Base-by-base conservation (phyloP, 2,329 filamentous ascomycete species). In the Fusarium sp. region DNA sequence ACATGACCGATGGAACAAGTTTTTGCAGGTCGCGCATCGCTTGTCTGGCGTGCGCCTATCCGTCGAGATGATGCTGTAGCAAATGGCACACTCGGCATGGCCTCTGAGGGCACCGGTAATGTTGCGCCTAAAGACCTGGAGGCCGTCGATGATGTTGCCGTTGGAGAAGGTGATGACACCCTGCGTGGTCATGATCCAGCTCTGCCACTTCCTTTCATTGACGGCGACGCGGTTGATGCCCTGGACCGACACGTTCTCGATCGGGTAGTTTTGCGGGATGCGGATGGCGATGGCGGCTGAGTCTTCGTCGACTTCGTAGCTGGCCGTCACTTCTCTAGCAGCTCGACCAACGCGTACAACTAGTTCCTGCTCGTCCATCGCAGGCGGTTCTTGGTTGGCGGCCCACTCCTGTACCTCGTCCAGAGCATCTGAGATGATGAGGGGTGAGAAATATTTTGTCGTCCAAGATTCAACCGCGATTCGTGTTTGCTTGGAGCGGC, bases 81-180 rank as follows among this genome's bases (percentile, higher is more conserved):
- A 98, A 78, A 98, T 98, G 10, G 96, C 94, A 78, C 96, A 99
- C 80, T 99, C 96, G 18, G 89, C 93, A 81, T 98, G 95, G 37
- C 95, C 96, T 82, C 97, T 96, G 71, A 99, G 87, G 5, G 94
- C 93, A 2, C 94, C 94, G 13, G 91, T 89, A 12, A 99, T 91
- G 79, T 98, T 98, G 68, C 91, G 89, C 69, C 93, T 90, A 86
- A 97, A 98, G 9, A 94, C 91, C 12, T 91, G 86, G 31, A 99
- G 84, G 2, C 95, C 96, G 73, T 98, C 95, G 57, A 95, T 92
- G 61, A 99, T 89, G 77, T 89, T 93, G 57, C 94, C 94, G 75
- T 96, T 95, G 67, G 94, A 93, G 77, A 98, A 97, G 43, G 94
- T 95, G 74, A 99, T 98, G 46, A 96, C 94, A 6, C 94, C 95